Conservation (phyloP, 495 filamentous ascomycete genomes). For the Cercophora scortea region DNA sequence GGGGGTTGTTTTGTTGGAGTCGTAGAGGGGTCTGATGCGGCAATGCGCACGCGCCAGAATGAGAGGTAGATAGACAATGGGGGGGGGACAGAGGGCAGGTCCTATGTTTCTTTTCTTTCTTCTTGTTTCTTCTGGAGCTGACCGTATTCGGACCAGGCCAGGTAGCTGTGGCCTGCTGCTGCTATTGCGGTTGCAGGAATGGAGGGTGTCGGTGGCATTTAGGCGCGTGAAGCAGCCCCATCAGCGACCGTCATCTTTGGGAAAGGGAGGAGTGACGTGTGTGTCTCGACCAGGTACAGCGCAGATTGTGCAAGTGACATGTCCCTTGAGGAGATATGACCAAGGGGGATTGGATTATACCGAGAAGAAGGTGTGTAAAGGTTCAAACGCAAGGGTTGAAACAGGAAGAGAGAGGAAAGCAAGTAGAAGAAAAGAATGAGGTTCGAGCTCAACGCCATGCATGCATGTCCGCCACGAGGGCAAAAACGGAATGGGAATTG, state of each 20-base stretch:
- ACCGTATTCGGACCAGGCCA: no score
- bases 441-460: conserved; percentile 2
- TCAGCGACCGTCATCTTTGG: conserved; percentile 21
- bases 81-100: no score
- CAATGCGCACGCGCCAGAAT: no score
- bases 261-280: conserved; percentile 17
- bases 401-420: conserved; percentile 4
- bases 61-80: no score
- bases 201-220: conserved; percentile 19
- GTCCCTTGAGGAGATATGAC: neutral
- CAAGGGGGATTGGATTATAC: neutral
- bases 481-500: neutral
- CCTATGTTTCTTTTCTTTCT: no score
- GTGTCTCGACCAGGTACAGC: conserved; percentile 1
- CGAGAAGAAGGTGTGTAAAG: neutral
- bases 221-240: conserved; percentile 21
- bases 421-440: no score
- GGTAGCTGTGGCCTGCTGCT: conserved; percentile 2
- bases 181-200: conserved; percentile 1
- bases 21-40: neutral
- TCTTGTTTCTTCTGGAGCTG: no score
- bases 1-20: neutral
- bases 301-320: neutral
- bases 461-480: neutral
- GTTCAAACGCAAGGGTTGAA: neutral